Evolutionary conservation across 148 eudicot genomes (phyloP).

Genomic region (Oxyria digyna): DNA sequence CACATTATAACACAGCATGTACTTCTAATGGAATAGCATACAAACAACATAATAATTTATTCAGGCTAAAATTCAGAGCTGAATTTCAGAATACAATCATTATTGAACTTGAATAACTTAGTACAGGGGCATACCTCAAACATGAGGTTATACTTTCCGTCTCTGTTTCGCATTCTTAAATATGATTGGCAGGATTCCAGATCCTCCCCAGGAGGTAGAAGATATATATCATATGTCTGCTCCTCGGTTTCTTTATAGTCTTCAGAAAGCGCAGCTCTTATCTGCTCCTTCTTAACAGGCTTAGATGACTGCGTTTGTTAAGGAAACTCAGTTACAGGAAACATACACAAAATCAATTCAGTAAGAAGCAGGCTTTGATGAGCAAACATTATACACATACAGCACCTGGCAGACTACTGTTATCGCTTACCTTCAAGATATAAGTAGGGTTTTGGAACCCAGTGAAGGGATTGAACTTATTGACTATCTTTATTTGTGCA

Average conservation of each 20-base stretch:
- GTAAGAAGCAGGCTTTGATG: background rate
- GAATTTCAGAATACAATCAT: background rate
- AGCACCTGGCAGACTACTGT: background rate
- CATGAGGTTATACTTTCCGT: constrained; percentile 65
- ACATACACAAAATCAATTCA: background rate
- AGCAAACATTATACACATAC: background rate
- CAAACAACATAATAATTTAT: background rate
- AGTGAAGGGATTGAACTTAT: constrained; percentile 8
- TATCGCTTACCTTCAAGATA: constrained; percentile 1
- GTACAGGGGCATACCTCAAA: constrained; percentile 5
- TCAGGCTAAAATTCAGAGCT: background rate
- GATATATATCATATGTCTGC: constrained; percentile 56
- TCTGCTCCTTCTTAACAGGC: constrained; percentile 37
- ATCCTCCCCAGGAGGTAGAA: constrained; percentile 66
- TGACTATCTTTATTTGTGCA: constrained; percentile 45
- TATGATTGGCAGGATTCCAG: constrained; percentile 65
- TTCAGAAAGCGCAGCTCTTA: constrained; percentile 33
- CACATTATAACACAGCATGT: background rate
- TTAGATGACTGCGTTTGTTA: constrained; percentile 31
- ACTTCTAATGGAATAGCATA: background rate
- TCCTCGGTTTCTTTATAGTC: constrained; percentile 29
- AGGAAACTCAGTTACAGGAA: background rate
- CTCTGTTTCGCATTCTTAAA: constrained; percentile 59
- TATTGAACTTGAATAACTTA: background rate
- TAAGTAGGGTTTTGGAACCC: constrained; percentile 10